phyloP scores from a whole-genome alignment of 2,329 filamentous ascomycete genomes.

The Daldinia sp. region DNA sequence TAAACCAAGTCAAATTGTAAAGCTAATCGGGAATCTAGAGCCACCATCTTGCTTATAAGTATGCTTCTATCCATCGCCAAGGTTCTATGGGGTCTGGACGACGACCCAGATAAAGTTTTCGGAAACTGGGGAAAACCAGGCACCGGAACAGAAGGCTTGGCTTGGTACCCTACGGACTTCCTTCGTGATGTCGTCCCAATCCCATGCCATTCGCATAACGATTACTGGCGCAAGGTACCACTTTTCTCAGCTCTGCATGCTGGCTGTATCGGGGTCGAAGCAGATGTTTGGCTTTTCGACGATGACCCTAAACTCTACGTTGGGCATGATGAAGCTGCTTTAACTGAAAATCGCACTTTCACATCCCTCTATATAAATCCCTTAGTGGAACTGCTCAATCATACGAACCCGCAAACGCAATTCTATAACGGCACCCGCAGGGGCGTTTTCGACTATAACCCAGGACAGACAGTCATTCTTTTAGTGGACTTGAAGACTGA shows the following conservation, averaged over 20 bases:
- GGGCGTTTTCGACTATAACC: conserved; percentile 66
- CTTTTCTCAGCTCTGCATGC: conserved; percentile 68
- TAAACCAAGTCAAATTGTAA: not conserved
- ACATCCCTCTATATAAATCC: conserved; percentile 71
- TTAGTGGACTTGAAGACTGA: conserved; percentile 75
- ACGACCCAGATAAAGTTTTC: conserved; percentile 44
- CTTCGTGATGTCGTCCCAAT: conserved; percentile 63
- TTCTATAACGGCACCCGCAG: conserved; percentile 55
- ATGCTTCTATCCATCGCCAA: conserved; percentile 45
- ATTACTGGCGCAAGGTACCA: conserved; percentile 72
- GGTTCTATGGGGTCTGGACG: conserved; percentile 45
- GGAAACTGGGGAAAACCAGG: conserved; percentile 42
- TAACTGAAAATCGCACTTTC: conserved; percentile 66
- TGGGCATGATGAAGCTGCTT: conserved; percentile 65
- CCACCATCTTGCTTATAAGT: conserved; percentile 46
- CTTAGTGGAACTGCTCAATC: conserved; percentile 64
- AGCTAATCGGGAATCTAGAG: conserved; percentile 41
- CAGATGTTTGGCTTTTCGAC: conserved; percentile 71
- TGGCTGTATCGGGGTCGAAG: conserved; percentile 71
- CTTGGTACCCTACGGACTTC: conserved; percentile 60
- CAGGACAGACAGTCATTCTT: conserved; percentile 64
- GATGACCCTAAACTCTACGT: conserved; percentile 62
- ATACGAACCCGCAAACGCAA: conserved; percentile 58
- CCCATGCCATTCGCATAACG: conserved; percentile 73
- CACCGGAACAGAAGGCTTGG: conserved; percentile 49